Conservation (phyloP, 257 asterid species). For the Osmanthus fragrans region DNA sequence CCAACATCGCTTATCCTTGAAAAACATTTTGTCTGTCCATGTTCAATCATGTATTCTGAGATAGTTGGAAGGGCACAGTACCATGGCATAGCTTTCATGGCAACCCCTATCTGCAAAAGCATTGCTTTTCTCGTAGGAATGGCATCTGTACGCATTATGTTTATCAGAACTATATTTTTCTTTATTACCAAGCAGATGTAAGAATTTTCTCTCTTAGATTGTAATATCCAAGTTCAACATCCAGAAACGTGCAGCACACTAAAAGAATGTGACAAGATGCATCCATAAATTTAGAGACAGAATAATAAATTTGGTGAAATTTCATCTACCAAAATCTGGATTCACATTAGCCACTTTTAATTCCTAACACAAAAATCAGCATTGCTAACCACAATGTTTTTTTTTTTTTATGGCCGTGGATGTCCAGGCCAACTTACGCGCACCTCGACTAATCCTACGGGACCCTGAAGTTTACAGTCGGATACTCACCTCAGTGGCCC, state of each 20-base stretch:
- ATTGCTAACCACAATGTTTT: not conserved
- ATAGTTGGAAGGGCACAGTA: constrained; percentile 75
- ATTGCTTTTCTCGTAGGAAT: constrained; percentile 81
- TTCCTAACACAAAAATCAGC: not conserved
- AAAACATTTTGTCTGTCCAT: constrained; percentile 85
- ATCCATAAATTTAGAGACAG: not conserved
- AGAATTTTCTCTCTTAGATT: not conserved
- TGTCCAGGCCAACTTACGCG: too few species aligned
- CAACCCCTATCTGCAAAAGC: constrained; percentile 91
- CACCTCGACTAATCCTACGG: too few species aligned
- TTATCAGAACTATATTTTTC: constrained; percentile 23
- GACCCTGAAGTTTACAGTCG: too few species aligned
- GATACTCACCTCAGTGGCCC: too few species aligned
- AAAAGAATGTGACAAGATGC: not conserved
- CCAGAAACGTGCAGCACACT: not conserved
- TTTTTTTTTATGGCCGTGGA: too few species aligned
- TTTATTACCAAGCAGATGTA: constrained; percentile 7
- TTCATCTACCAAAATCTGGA: not conserved
- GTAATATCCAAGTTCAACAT: not conserved
- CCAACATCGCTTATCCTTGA: constrained; percentile 72
- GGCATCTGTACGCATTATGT: constrained; percentile 57
- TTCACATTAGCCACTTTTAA: not conserved
- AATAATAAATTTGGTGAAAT: not conserved
- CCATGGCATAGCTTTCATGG: constrained; percentile 99
- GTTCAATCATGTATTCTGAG: constrained; percentile 89